A percentile compares a stretch with the other conserved stretches of the same genome.
These are phyloP conservation scores for Volvariella surrecta DNA, from an alignment of 1,284 basidiomycete species.

Conservation along the genomic window DNA sequence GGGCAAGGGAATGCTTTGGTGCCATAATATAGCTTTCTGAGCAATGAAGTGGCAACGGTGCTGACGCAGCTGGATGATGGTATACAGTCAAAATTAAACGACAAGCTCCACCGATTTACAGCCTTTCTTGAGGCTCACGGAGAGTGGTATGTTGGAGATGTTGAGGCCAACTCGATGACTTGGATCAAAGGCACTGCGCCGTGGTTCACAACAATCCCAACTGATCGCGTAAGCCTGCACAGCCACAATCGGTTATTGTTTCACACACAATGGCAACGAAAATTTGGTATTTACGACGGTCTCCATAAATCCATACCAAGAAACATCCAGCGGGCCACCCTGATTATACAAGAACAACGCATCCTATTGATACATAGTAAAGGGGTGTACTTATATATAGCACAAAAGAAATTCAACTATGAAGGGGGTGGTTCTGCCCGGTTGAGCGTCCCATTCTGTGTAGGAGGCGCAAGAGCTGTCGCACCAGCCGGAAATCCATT, in stretches of 20 bases:
- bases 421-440: slow-evolving; percentile 9
- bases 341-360: slow-evolving; percentile 3
- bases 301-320: too few relatives aligned
- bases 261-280: too few relatives aligned
- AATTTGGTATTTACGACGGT: too few relatives aligned
- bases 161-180: too few relatives aligned
- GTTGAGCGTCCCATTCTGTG: slow-evolving; percentile 24
- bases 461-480: slow-evolving; percentile 18
- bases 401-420: slow-evolving; percentile 1
- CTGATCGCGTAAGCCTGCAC: too few relatives aligned
- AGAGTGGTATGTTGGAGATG: too few relatives aligned
- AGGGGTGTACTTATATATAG: slow-evolving; percentile 11
- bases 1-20: slow-evolving; percentile 28
- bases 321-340: slow-evolving; percentile 1
- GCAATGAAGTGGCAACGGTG: slow-evolving; percentile 11
- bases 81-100: too few relatives aligned
- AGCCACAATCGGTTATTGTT: too few relatives aligned
- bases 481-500: slow-evolving; percentile 35
- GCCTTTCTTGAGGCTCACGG: too few relatives aligned
- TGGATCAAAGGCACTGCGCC: too few relatives aligned
- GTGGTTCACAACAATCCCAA: too few relatives aligned
- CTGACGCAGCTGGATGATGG: not conserved
- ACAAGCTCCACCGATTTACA: too few relatives aligned
- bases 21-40: slow-evolving; percentile 24
- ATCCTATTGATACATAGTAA: slow-evolving; percentile 6